phyloP scores from a whole-genome alignment of 1,284 basidiomycete species.

The Malassezia globosa region DNA sequence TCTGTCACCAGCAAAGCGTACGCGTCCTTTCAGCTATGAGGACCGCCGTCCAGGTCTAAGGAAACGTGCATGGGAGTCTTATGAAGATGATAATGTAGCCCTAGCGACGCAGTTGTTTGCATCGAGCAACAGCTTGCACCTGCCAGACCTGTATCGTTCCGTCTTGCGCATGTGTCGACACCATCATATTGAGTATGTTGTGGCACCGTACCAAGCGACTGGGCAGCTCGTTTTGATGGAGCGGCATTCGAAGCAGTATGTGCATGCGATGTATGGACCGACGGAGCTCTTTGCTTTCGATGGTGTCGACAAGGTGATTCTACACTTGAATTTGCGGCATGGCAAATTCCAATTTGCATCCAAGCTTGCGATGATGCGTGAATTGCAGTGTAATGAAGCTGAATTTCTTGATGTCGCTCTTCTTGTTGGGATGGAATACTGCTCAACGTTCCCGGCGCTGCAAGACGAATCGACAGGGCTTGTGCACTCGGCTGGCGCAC shows the following conservation, averaged over 20 bases:
- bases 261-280: conserved; percentile 84
- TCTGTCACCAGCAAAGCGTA: conserved; percentile 30
- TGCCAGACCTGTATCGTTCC: conserved; percentile 74
- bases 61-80: conserved; percentile 39
- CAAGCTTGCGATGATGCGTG: conserved; percentile 64
- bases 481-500: conserved; percentile 19
- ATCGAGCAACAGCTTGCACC: conserved; percentile 54
- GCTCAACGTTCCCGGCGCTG: conserved; percentile 63
- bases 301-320: conserved; percentile 81
- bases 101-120: conserved; percentile 72
- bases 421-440: conserved; percentile 77
- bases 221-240: conserved; percentile 92
- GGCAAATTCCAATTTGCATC: conserved; percentile 66
- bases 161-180: conserved; percentile 86
- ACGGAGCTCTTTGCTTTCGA: conserved; percentile 77
- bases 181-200: conserved; percentile 85
- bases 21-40: conserved; percentile 36
- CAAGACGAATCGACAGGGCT: conserved; percentile 53
- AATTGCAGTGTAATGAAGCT: conserved; percentile 68
- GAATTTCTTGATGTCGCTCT: conserved; percentile 91
- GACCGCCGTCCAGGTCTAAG: conserved; percentile 36
- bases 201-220: conserved; percentile 87
- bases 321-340: conserved; percentile 54
- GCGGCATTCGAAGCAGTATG: conserved; percentile 82
- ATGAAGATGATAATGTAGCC: conserved; percentile 55